A percentile compares a stretch with the other conserved stretches of the same genome.
Evolutionary conservation across 495 filamentous ascomycete species (phyloP).

Genomic region (Staphylotrichum longicolle): DNA sequence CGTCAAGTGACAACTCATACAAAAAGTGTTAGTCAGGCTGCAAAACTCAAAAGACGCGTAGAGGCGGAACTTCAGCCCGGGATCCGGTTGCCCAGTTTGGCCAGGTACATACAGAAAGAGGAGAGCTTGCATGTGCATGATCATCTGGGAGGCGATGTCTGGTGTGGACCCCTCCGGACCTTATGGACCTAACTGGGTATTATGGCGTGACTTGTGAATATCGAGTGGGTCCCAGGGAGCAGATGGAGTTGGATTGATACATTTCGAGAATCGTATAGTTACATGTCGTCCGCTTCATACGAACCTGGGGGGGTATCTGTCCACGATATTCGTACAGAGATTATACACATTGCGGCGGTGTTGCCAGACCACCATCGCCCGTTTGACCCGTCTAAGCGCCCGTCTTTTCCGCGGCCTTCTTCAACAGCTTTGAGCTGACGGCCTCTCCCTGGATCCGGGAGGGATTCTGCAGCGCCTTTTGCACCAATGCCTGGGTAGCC

Average conservation of each 20-base stretch:
- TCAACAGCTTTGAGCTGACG: conserved; percentile 15
- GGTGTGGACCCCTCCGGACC: no score
- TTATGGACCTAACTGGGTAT: no score
- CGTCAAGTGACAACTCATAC: no score
- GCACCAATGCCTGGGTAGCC: conserved; percentile 44
- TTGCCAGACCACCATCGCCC: not conserved
- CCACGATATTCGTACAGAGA: conserved; percentile 12
- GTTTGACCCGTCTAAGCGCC: not conserved
- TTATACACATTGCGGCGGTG: conserved; percentile 6
- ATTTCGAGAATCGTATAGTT: not conserved
- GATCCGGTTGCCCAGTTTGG: no score
- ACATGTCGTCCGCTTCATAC: not conserved
- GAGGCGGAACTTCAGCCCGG: no score
- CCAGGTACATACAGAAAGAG: no score
- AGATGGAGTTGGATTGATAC: not conserved
- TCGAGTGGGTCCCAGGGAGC: no score
- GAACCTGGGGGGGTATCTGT: conserved; percentile 5
- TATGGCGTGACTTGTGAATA: no score
- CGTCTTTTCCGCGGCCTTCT: conserved; percentile 15
- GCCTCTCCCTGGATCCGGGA: conserved; percentile 7
- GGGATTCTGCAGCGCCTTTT: conserved; percentile 36
- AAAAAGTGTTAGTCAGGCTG: no score
- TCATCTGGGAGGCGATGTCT: no score
- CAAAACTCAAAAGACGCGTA: no score
- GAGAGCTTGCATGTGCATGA: no score